phyloP scores from a whole-genome alignment of 2,329 filamentous ascomycete species.

The Teratosphaeriaceae sp. region DNA sequence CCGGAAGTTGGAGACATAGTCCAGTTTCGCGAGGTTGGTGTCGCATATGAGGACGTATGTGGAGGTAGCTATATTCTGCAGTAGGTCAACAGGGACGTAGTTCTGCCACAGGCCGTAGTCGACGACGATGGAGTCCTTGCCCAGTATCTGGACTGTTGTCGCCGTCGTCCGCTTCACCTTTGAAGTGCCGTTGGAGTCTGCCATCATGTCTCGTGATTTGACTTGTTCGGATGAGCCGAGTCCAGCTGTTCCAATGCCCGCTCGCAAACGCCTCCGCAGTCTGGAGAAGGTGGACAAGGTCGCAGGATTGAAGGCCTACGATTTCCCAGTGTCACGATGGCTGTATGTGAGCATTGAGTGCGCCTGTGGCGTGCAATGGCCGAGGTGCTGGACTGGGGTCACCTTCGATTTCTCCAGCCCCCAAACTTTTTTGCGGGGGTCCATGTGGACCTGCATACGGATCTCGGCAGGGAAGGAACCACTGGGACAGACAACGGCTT shows the following conservation, averaged over 20 bases:
- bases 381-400: too few relatives aligned
- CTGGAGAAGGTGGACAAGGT: constrained; percentile 21
- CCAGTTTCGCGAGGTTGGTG: constrained; percentile 71
- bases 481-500: too few relatives aligned
- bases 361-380: background rate
- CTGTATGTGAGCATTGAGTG: constrained; percentile 19
- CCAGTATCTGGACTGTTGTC: constrained; percentile 71
- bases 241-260: too few relatives aligned
- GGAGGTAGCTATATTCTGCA: constrained; percentile 69
- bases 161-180: too few relatives aligned
- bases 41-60: constrained; percentile 97
- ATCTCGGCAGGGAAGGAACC: too few relatives aligned
- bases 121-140: constrained; percentile 83
- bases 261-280: constrained; percentile 19
- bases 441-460: too few relatives aligned
- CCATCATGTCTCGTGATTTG: too few relatives aligned
- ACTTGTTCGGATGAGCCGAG: too few relatives aligned
- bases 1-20: constrained; percentile 72
- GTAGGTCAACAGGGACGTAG: constrained; percentile 74
- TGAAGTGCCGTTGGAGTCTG: too few relatives aligned
- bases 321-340: constrained; percentile 26
- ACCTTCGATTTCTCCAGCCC: too few relatives aligned
- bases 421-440: too few relatives aligned
- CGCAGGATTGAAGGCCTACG: constrained; percentile 20
- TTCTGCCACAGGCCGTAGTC: constrained; percentile 84